These are phyloP conservation scores for Panicum miliaceum DNA, from an alignment of 176 grass and related monocot species.

Conservation along the genomic window DNA sequence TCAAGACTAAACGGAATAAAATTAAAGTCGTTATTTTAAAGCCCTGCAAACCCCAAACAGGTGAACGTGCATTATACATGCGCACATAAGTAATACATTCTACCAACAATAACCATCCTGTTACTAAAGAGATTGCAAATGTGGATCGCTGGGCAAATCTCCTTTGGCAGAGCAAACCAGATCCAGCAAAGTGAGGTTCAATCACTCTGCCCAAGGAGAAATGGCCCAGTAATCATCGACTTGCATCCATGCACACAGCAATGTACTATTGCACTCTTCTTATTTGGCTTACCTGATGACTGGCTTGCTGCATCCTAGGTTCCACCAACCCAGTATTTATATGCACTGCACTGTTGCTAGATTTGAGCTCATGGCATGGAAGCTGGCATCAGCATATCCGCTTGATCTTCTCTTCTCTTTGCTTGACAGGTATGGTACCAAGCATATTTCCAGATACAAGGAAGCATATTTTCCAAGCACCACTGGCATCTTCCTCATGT, in stretches of 20 bases:
- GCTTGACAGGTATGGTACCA: conserved; percentile 20
- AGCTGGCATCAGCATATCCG: conserved; percentile 46
- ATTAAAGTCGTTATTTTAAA: background rate
- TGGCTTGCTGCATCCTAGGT: conserved; percentile 43
- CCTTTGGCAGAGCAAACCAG: conserved; percentile 58
- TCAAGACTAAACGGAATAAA: background rate
- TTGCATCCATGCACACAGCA: conserved; percentile 16
- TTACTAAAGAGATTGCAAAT: conserved; percentile 26
- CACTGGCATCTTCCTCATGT: conserved; percentile 20
- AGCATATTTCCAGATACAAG: conserved; percentile 33
- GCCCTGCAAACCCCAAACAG: background rate
- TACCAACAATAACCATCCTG: background rate
- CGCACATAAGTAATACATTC: background rate
- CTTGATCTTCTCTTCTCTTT: conserved; percentile 37
- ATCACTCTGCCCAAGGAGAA: conserved; percentile 63
- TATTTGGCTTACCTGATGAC: conserved; percentile 17
- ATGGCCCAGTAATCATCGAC: conserved; percentile 48
- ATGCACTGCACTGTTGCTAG: conserved; percentile 18
- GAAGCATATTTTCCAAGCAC: conserved; percentile 41
- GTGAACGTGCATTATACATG: background rate
- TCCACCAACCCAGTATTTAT: conserved; percentile 43
- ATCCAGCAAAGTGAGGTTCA: background rate
- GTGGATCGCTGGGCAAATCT: conserved; percentile 78
- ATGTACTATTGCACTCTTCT: background rate
- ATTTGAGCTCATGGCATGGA: background rate